Percentiles rank a stretch among this genome's conserved stretches.
Conservation (phyloP, 1,284 basidiomycete genomes). For the Takashimella koratensis region DNA sequence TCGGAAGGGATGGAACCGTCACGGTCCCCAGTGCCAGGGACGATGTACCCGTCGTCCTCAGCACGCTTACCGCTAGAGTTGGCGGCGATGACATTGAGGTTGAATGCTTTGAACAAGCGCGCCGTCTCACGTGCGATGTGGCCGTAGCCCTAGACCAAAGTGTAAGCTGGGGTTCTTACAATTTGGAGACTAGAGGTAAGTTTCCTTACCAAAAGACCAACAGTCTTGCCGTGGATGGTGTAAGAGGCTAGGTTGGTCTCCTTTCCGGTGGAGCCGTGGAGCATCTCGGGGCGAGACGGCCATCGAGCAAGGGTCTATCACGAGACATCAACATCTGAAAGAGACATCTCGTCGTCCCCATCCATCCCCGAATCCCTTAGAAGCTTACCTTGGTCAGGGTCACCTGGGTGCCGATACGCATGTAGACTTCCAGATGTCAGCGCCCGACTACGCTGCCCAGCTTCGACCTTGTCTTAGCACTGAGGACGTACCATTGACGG, state of each 20-base stretch:
- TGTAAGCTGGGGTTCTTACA: not conserved
- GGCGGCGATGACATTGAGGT: conserved; percentile 39
- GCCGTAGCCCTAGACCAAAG: conserved; percentile 19
- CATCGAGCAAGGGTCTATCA: conserved; percentile 24
- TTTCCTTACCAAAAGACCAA: conserved; percentile 25
- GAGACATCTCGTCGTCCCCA: not conserved
- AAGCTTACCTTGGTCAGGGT: conserved; percentile 17
- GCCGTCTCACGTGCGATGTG: conserved; percentile 40
- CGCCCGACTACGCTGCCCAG: no score
- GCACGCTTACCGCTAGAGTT: conserved; percentile 35
- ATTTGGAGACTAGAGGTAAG: no score
- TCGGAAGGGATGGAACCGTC: conserved; percentile 38
- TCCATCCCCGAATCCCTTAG: conserved; percentile 33
- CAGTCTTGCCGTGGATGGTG: conserved; percentile 11
- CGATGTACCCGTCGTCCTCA: conserved; percentile 38
- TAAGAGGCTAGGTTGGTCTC: conserved; percentile 15
- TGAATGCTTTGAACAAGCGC: conserved; percentile 34
- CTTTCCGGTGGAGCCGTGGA: conserved; percentile 15
- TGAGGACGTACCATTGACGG: conserved; percentile 26
- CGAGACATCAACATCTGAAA: not conserved
- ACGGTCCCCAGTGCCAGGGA: conserved; percentile 39
- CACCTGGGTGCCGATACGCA: conserved; percentile 30
- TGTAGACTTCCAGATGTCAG: conserved; percentile 21
- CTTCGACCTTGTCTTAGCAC: no score
- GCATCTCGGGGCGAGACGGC: conserved; percentile 16